Evolutionary conservation across 2,329 filamentous ascomycete species (phyloP).

Genomic region (Xylaria sp.): DNA sequence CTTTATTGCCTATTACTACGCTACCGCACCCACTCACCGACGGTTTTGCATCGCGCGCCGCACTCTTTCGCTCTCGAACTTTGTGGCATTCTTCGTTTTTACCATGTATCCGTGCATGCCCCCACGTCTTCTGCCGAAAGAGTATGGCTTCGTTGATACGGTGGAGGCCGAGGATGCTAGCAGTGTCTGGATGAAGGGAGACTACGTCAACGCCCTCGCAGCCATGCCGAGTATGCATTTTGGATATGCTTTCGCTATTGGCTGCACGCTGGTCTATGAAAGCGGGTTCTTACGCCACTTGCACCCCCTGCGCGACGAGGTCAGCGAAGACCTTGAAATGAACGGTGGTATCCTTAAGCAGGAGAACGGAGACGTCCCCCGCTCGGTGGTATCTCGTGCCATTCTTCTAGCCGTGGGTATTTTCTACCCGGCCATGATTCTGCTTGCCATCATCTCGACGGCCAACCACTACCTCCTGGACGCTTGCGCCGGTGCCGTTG

Average conservation of each 20-base stretch:
- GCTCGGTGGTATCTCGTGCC: conserved; percentile 18
- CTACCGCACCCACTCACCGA: conserved; percentile 37
- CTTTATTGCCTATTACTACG: conserved; percentile 44
- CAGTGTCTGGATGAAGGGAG: conserved; percentile 49
- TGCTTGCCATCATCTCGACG: conserved; percentile 55
- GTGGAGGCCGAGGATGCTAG: conserved; percentile 38
- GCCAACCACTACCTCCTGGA: conserved; percentile 62
- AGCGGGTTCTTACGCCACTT: conserved; percentile 43
- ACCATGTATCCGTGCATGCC: conserved; percentile 45
- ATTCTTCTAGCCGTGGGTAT: conserved; percentile 37
- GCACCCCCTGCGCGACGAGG: conserved; percentile 15
- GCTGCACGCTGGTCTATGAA: conserved; percentile 49
- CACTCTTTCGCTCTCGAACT: conserved; percentile 44
- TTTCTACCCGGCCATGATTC: conserved; percentile 48
- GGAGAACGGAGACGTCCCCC: conserved; percentile 21
- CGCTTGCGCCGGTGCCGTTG: conserved; percentile 56
- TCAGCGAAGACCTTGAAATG: conserved; percentile 18
- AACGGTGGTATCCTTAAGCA: conserved; percentile 18
- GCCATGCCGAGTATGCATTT: conserved; percentile 56
- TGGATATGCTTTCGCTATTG: conserved; percentile 50
- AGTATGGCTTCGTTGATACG: conserved; percentile 43
- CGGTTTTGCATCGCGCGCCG: conserved; percentile 37
- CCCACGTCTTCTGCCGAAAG: conserved; percentile 41
- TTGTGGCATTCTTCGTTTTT: conserved; percentile 43
- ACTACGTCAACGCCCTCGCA: conserved; percentile 53